Evolutionary conservation across 768 basidiomycete genomes (phyloP).

Genomic region (Kwoniella newhampshirensis): DNA sequence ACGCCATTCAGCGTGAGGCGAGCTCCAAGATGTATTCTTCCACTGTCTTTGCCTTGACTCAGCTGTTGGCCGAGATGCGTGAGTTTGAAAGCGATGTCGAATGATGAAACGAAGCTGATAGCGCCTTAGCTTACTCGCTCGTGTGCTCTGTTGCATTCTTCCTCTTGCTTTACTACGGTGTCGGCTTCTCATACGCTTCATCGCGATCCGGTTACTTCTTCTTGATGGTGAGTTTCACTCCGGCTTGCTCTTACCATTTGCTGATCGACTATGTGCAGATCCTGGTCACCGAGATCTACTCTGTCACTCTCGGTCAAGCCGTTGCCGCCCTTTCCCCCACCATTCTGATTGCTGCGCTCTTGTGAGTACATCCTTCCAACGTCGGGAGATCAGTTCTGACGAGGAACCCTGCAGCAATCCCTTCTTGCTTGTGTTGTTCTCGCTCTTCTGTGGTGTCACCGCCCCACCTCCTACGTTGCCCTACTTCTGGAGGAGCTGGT

Average conservation of each 20-base stretch:
- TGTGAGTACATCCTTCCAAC: slow-evolving; percentile 46
- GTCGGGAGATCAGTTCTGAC: background rate
- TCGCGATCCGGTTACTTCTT: slow-evolving; percentile 51
- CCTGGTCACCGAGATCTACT: slow-evolving; percentile 69
- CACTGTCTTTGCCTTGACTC: slow-evolving; percentile 78
- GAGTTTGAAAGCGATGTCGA: background rate
- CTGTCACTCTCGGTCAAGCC: slow-evolving; percentile 66
- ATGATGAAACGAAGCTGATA: background rate
- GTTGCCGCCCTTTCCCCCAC: slow-evolving; percentile 74
- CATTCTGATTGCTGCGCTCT: slow-evolving; percentile 73
- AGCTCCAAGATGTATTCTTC: slow-evolving; percentile 84
- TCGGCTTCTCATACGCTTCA: slow-evolving; percentile 47
- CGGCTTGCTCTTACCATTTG: background rate
- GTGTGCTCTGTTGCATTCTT: slow-evolving; percentile 73
- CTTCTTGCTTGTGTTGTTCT: slow-evolving; percentile 63
- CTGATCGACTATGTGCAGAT: slow-evolving; percentile 41
- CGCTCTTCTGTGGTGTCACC: slow-evolving; percentile 67
- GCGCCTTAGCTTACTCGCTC: slow-evolving; percentile 53
- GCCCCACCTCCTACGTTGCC: slow-evolving; percentile 57
- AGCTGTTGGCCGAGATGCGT: slow-evolving; percentile 74
- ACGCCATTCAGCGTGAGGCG: slow-evolving; percentile 58
- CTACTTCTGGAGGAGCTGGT: slow-evolving; percentile 72
- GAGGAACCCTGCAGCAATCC: slow-evolving; percentile 59
- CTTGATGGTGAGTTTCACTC: slow-evolving; percentile 26
- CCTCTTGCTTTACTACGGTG: slow-evolving; percentile 57